Base-by-base conservation (phyloP, 2,329 filamentous ascomycete species). In the Fragosphaeria purpurea region DNA sequence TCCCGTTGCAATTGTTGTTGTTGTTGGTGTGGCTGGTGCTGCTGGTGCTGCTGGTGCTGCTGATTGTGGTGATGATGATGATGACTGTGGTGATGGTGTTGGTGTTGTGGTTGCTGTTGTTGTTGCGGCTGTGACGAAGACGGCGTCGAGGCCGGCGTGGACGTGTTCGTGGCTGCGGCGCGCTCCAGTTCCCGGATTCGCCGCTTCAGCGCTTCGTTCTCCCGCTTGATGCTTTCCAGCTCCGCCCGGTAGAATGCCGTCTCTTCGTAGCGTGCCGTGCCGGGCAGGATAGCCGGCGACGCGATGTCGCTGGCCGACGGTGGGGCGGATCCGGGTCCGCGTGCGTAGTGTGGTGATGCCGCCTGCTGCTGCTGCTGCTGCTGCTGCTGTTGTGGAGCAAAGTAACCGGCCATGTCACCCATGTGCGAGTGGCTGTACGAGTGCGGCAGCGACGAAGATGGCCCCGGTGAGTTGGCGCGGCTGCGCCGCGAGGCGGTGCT, bases 161-260 rank as follows among this genome's bases (percentile, higher is more conserved):
- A 3, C 4, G 22, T 40, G 4, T 33, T 10, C 1, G 38, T 12
- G 12, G 46, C 38, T 31, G 41, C 31, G 9, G 50, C 65, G 39
- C 72, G 69, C 65, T 85, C 82, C 9, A 85, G 65, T 42, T 85
- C 81, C 44, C 79, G 72, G 52, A 85, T 76, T 11, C 77, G 72
- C 50, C 73, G 70, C 67, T 80, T 82, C 44, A 85, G 65, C 0
- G 64, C 62, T 48, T 85, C 81, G 53, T 85, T 85, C 64, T 85
- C 82, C 44, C 73, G 70, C 65, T 82, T 83, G 40, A 78, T 76
- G 5, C 59, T 66, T 31, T 85, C 81, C 0, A 85, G 67, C 60
- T 85, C 81, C 39, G 73, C 69, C 5, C 80, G 70, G 58, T 79
- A 79, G 53, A 73, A 75, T 0, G 74, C 75, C 1, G 77, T 77